These are phyloP conservation scores for Penicillium canariense DNA, from an alignment of 495 filamentous ascomycete species.

Conservation along the genomic window DNA sequence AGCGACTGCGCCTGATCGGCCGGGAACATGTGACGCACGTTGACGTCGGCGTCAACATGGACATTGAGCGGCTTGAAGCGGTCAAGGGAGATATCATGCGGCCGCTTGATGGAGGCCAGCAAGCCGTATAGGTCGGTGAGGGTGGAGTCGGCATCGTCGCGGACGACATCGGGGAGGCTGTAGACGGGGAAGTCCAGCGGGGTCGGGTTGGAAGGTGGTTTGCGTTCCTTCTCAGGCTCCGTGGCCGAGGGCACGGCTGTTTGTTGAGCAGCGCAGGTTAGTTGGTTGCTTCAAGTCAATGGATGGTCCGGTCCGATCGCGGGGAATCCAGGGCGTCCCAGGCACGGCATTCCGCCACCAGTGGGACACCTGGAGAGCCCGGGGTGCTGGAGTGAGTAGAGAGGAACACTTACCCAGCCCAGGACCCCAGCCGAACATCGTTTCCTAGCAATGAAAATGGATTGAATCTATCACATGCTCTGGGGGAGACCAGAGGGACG, in stretches of 20 bases:
- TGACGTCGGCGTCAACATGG: conserved; percentile 39
- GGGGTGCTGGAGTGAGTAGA: not conserved
- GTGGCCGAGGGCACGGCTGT: conserved; percentile 37
- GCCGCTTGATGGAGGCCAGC: conserved; percentile 50
- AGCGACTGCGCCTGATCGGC: conserved; percentile 36
- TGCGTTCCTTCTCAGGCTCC: conserved; percentile 43
- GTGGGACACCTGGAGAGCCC: not conserved
- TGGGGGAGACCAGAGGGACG: conserved; percentile 8
- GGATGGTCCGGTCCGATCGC: not conserved
- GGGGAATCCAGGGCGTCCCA: not conserved
- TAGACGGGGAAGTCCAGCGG: conserved; percentile 51
- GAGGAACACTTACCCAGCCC: conserved; percentile 32
- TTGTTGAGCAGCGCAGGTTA: not conserved
- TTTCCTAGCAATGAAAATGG: conserved; percentile 1
- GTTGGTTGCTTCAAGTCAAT: not conserved
- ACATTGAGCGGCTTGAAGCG: conserved; percentile 55
- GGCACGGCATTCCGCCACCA: conserved; percentile 7
- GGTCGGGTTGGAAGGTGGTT: conserved; percentile 45
- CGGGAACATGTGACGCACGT: conserved; percentile 46
- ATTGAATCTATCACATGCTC: conserved; percentile 14
- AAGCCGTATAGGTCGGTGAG: conserved; percentile 37
- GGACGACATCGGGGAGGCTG: conserved; percentile 26
- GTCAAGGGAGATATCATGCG: conserved; percentile 49
- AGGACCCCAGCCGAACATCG: conserved; percentile 42
- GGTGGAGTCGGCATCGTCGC: conserved; percentile 26